Evolutionary conservation across 2,329 filamentous ascomycete genomes (phyloP), one percentile per base, ranked within the genome.

Genomic region (Clonostachys solani): DNA sequence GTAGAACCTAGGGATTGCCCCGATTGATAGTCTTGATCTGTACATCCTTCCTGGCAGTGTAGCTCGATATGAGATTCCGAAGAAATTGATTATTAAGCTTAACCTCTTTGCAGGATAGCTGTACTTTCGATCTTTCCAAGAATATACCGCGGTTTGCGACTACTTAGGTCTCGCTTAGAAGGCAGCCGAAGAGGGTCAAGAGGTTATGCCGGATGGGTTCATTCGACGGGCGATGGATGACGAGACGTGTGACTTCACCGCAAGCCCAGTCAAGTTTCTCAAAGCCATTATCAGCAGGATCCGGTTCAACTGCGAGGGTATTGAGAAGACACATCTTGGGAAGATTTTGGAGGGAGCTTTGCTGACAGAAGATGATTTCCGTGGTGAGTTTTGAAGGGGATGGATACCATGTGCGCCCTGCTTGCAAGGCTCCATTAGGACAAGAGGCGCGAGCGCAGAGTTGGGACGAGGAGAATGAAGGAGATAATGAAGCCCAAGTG

Each of bases 31-130:
- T 4, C 8, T 62, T 6, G 37, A 46, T 0, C 48, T 62, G 0
- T 61, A 57, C 44, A 45, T 41, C 0, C n/a, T 61, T 1, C 52
- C 56, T 1, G 16, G 23, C 29, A 16, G 33, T 10, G 4, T 4
- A 15, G 23, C n/a, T 34, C 15, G 8, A 36, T 5, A 18, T 2
- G 23, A n/a, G 16, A 10, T 56, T 47, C 44, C 52, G 16, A 23
- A 12, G 0, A n/a, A 45, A 1, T 55, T 78, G 0, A 59, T 65
- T 0, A 62, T 69, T 1, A 69, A 80, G 47, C 69, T 89, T 0
- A 84, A 86, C 40, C 62, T 89, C 0, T 89, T 90, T 47, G 70
- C 86, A 0, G 86, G 86, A 0, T 82, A 86, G 47, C 68, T 89
- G 0, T 89, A 89, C 53, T 66, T 89, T 10, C 60, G 58, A 0